phyloP scores from a whole-genome alignment of 2,329 filamentous ascomycete genomes.

The Cadophora luteo-olivacea region DNA sequence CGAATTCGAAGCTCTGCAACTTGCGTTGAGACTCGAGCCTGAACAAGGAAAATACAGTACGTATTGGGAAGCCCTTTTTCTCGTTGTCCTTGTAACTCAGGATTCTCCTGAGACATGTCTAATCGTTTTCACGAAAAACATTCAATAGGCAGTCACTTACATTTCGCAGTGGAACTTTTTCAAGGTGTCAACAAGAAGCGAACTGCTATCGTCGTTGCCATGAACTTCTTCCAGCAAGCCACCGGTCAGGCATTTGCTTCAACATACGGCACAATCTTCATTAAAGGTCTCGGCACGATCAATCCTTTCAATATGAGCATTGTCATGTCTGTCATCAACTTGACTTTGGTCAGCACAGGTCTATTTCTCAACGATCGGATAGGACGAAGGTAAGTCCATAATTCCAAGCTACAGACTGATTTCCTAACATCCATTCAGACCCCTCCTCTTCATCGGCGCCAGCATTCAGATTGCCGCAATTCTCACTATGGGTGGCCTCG shows the following conservation, averaged over 20 bases:
- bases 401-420: too few species aligned
- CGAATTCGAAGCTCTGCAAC: slow-evolving; percentile 6
- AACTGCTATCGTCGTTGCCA: slow-evolving; percentile 8
- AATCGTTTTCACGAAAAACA: too few species aligned
- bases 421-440: background rate
- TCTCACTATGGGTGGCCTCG: slow-evolving; percentile 12
- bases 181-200: slow-evolving; percentile 4
- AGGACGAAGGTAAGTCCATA: slow-evolving; percentile 5
- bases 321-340: slow-evolving; percentile 10
- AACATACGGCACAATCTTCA: slow-evolving; percentile 7
- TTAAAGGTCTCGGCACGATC: slow-evolving; percentile 7
- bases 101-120: too few species aligned
- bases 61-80: too few species aligned
- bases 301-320: slow-evolving; percentile 13
- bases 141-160: too few species aligned
- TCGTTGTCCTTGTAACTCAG: too few species aligned
- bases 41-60: slow-evolving; percentile 13
- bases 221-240: slow-evolving; percentile 14
- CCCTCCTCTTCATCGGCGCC: slow-evolving; percentile 6
- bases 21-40: slow-evolving; percentile 8
- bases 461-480: slow-evolving; percentile 4
- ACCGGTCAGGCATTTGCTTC: slow-evolving; percentile 11
- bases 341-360: slow-evolving; percentile 4
- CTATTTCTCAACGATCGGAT: slow-evolving; percentile 9
- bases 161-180: too few species aligned